Percentiles rank a stretch among this genome's conserved stretches.
Conservation (phyloP, 148 eudicot species). For the Bassia scoparia region DNA sequence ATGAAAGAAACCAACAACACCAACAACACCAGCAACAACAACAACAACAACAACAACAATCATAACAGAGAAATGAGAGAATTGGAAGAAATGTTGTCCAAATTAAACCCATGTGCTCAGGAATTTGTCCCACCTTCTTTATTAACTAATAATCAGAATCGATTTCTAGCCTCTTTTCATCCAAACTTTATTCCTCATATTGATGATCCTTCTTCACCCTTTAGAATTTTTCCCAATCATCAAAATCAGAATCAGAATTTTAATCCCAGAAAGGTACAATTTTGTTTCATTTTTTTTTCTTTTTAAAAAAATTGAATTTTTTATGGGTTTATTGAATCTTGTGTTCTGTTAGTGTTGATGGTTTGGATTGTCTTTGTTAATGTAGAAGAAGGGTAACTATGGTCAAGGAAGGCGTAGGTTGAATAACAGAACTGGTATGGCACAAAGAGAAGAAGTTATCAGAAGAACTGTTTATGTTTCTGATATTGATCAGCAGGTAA, state of each 20-base stretch:
- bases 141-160: background rate
- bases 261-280: background rate
- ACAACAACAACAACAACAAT: background rate
- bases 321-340: background rate
- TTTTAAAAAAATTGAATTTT: background rate
- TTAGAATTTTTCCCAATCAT: background rate
- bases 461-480: constrained; percentile 95
- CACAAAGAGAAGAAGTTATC: constrained; percentile 81
- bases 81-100: constrained; percentile 34
- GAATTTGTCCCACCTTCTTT: constrained; percentile 39
- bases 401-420: constrained; percentile 55
- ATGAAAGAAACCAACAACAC: background rate
- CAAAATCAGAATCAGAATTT: background rate
- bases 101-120: constrained; percentile 40
- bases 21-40: background rate
- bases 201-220: constrained; percentile 6
- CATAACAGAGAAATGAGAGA: constrained; percentile 31
- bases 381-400: constrained; percentile 37
- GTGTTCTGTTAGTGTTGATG: background rate
- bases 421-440: constrained; percentile 68
- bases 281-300: background rate
- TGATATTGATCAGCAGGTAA: constrained; percentile 91
- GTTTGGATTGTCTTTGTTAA: background rate
- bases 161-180: background rate
- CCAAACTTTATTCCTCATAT: background rate